These are phyloP conservation scores for Aspergillus haitiensis DNA, from an alignment of 495 filamentous ascomycete genomes.

Conservation along the genomic window DNA sequence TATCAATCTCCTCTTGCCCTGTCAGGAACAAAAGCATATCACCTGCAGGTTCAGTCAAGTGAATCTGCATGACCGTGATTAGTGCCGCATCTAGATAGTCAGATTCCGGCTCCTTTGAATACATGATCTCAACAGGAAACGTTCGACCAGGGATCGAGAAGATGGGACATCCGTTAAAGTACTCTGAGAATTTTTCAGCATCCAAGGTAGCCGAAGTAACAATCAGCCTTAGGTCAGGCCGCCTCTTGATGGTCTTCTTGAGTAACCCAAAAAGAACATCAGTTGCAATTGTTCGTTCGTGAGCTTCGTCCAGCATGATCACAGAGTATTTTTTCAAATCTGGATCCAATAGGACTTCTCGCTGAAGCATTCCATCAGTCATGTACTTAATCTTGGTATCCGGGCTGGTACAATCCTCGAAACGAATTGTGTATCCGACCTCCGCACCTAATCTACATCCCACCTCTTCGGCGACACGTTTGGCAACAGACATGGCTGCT, in stretches of 20 bases:
- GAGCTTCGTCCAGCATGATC: conserved; percentile 98
- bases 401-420: conserved; percentile 89
- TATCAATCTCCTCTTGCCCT: conserved; percentile 98
- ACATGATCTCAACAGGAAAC: conserved; percentile 92
- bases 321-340: conserved; percentile 85
- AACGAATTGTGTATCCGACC: conserved; percentile 96
- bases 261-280: conserved; percentile 93
- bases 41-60: conserved; percentile 83
- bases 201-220: conserved; percentile 96
- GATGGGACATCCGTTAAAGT: conserved; percentile 92
- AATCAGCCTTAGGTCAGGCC: conserved; percentile 89
- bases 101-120: conserved; percentile 88
- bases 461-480: conserved; percentile 95
- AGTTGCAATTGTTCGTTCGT: conserved; percentile 95
- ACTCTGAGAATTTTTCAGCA: conserved; percentile 94
- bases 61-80: conserved; percentile 96
- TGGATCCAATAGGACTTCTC: conserved; percentile 90
- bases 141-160: conserved; percentile 95
- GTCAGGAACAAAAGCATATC: conserved; percentile 97
- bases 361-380: conserved; percentile 97
- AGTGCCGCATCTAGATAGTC: conserved; percentile 97
- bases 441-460: conserved; percentile 87
- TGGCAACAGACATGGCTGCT: conserved; percentile 94
- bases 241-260: conserved; percentile 86
- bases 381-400: conserved; percentile 98